These are phyloP conservation scores for Globisporangium irregulare DNA, from an alignment of 352 stramenopile genomes.

Conservation along the genomic window DNA sequence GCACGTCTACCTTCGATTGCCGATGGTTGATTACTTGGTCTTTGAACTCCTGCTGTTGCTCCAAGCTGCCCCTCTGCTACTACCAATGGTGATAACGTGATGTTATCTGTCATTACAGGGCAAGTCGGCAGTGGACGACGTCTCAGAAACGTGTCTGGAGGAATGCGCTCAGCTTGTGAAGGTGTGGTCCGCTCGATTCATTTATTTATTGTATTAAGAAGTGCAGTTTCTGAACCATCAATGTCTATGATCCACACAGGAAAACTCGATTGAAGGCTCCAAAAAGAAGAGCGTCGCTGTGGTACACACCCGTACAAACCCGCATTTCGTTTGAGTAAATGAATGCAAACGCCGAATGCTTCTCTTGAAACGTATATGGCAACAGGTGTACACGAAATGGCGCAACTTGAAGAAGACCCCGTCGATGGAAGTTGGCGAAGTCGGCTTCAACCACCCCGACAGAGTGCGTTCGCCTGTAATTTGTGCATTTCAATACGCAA, in stretches of 20 bases:
- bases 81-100: not conserved
- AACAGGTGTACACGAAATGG: conserved; percentile 91
- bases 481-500: not conserved
- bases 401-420: conserved; percentile 90
- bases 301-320: conserved; percentile 21
- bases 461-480: conserved; percentile 29
- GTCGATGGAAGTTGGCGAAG: conserved; percentile 91
- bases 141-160: conserved; percentile 79
- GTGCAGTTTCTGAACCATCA: not conserved
- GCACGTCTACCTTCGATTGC: conserved; percentile 97
- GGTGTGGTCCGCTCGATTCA: conserved; percentile 28
- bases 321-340: not conserved
- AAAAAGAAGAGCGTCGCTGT: conserved; percentile 91
- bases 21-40: conserved; percentile 40
- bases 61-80: not conserved
- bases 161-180: conserved; percentile 92
- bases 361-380: not conserved
- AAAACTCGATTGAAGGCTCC: conserved; percentile 93
- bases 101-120: conserved; percentile 30
- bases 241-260: conserved; percentile 25
- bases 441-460: conserved; percentile 78
- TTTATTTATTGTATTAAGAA: not conserved
- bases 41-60: not conserved
- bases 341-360: not conserved
- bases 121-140: conserved; percentile 69